Percentiles rank a stretch among this genome's conserved stretches.
phyloP scores from a whole-genome alignment of 805 yeast genomes.

The Nakazawaea molendinolei region DNA sequence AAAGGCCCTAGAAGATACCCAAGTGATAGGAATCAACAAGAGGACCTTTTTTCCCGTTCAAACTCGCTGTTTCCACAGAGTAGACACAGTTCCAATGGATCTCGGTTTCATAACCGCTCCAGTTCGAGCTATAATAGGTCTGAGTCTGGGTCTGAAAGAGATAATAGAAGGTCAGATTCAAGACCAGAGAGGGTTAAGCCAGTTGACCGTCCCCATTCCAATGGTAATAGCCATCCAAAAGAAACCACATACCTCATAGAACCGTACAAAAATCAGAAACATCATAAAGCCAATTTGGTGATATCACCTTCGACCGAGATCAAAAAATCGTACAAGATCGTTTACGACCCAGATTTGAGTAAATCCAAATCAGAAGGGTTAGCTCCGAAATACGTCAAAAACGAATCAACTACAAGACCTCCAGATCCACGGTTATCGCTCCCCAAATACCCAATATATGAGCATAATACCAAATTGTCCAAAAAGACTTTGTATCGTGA shows the following conservation, averaged over 20 bases:
- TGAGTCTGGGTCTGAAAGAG: too few species aligned
- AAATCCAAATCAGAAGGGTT: constrained; percentile 36
- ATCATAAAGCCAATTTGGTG: neutral
- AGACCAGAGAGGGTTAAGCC: too few species aligned
- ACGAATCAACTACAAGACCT: constrained; percentile 19
- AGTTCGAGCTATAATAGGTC: too few species aligned
- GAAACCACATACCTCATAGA: neutral
- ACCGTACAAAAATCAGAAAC: constrained; percentile 5
- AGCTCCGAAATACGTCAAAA: constrained; percentile 26
- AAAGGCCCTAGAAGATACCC: too few species aligned
- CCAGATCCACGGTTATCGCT: constrained; percentile 38
- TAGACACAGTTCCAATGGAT: too few species aligned
- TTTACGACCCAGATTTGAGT: constrained; percentile 45
- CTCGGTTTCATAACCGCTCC: too few species aligned
- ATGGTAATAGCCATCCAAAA: too few species aligned
- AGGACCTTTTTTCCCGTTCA: too few species aligned
- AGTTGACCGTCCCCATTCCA: too few species aligned
- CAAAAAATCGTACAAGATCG: constrained; percentile 32
- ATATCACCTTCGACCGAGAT: neutral
- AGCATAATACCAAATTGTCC: constrained; percentile 15
- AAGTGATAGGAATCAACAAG: too few species aligned
- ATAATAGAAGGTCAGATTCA: too few species aligned
- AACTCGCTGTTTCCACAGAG: too few species aligned
- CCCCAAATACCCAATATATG: constrained; percentile 22
- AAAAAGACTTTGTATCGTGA: constrained; percentile 14